phyloP scores from a whole-genome alignment of 2,329 filamentous ascomycete species.

The Neonectria coccinea region DNA sequence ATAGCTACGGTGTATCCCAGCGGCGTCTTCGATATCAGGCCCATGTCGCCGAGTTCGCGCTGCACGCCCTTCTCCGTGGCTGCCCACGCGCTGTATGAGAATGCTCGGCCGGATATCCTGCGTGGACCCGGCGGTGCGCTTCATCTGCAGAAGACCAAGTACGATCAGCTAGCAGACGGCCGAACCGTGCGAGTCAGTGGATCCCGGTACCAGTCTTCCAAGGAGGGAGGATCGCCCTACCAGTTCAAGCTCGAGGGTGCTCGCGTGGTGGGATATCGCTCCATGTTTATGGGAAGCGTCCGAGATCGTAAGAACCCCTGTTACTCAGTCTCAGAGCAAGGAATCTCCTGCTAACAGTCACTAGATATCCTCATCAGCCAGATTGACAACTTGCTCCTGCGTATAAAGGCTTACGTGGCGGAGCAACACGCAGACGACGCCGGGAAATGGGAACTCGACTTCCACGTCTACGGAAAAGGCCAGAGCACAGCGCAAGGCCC shows the following conservation, averaged over 20 bases:
- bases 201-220: conserved; percentile 23
- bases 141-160: conserved; percentile 51
- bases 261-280: conserved; percentile 35
- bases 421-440: conserved; percentile 36
- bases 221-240: conserved; percentile 20
- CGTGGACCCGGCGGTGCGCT: conserved; percentile 63
- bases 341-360: not conserved
- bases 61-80: conserved; percentile 64
- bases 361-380: conserved; percentile 36
- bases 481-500: conserved; percentile 15
- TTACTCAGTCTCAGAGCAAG: fast-evolving
- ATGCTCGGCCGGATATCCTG: conserved; percentile 62
- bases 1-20: conserved; percentile 55
- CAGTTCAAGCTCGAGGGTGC: conserved; percentile 43
- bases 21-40: conserved; percentile 60
- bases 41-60: conserved; percentile 51
- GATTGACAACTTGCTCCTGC: conserved; percentile 30
- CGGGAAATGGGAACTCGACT: conserved; percentile 46
- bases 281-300: conserved; percentile 41
- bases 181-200: conserved; percentile 36
- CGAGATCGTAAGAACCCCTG: conserved; percentile 28
- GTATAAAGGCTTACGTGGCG: conserved; percentile 33
- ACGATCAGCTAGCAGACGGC: conserved; percentile 31
- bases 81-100: conserved; percentile 67
- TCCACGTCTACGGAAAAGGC: conserved; percentile 58